Conservation (phyloP, 176 grass and related monocot genomes). For the Canna indica region DNA sequence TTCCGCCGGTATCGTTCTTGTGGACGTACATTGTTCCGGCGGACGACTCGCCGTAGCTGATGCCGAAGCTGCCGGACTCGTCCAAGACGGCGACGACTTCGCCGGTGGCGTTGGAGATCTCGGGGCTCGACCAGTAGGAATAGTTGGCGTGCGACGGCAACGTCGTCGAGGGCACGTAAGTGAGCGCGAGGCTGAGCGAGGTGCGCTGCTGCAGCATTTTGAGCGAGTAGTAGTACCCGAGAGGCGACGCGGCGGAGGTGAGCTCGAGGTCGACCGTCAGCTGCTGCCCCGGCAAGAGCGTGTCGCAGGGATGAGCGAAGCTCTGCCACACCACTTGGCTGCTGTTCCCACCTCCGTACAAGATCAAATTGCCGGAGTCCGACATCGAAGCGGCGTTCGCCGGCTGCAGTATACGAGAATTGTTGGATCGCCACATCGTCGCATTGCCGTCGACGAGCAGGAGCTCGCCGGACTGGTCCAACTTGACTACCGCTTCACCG, state of each 20-base stretch:
- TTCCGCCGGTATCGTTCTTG: conserved; percentile 13
- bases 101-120: conserved; percentile 12
- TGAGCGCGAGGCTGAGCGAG: conserved; percentile 9
- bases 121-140: conserved; percentile 13
- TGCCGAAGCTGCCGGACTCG: conserved; percentile 1
- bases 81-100: conserved; percentile 1
- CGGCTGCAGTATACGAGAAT: not conserved
- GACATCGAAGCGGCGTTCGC: not conserved
- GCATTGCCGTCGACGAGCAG: not conserved
- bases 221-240: conserved; percentile 5
- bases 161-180: not conserved
- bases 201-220: conserved; percentile 17
- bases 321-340: conserved; percentile 9
- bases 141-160: conserved; percentile 1
- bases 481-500: not conserved
- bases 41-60: conserved; percentile 4
- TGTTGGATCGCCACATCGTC: not conserved
- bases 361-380: not conserved
- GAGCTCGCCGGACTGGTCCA: not conserved
- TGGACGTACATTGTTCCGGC: conserved; percentile 13
- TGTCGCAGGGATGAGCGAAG: conserved; percentile 13
- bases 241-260: not conserved
- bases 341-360: not conserved
- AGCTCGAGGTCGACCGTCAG: conserved; percentile 3
- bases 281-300: not conserved